Base-by-base conservation (phyloP, 768 basidiomycete species). In the Suillus discolor region DNA sequence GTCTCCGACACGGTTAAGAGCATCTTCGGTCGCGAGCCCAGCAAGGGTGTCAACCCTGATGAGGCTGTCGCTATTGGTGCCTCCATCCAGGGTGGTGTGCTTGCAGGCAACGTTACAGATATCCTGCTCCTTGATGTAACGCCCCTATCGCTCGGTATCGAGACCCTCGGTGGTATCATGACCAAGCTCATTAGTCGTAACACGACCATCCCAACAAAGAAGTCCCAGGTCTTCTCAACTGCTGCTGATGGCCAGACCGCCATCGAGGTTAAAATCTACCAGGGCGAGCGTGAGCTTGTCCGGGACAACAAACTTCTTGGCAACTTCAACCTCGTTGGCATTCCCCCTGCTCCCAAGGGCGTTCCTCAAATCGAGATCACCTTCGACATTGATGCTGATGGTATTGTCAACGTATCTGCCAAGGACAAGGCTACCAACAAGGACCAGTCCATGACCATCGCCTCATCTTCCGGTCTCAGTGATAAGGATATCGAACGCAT, bases 121-220 rank as follows among this genome's bases (percentile, higher is more conserved):
- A 96, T 98, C 69, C 84, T 98, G 0, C 89, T 99, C 62, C 87
- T 96, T 44, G 96, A 97, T 71, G 96, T 97, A 49, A 97, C 95
- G n/a, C 96, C 95, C 39, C 85, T 99, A 1, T 99, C 97, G 1
- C 92, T 99, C 70, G 88, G 88, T 82, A 95, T 95, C 63, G 96
- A 97, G 82, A 99, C 97, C 13, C 94, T 98, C 68, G 96, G 97
- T 70, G 97, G 97, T 74, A 98, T 99, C 80, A 99, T 99, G 94
- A 99, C 97, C 70, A 97, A 98, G 80, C 88, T 99, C 53, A 99
- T 99, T 81, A 91, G 85, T 75, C 92, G 97, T 66, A 99, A 99
- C 84, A 99, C 97, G 13, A 99, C 97, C 65, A 99, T 99, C 80
- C 97, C 97, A 6, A 98, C 97, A 71, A 99, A 99, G 87, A 99